These are phyloP conservation scores for Carex pumila DNA, from an alignment of 176 grass and related monocot genomes.

Conservation along the genomic window DNA sequence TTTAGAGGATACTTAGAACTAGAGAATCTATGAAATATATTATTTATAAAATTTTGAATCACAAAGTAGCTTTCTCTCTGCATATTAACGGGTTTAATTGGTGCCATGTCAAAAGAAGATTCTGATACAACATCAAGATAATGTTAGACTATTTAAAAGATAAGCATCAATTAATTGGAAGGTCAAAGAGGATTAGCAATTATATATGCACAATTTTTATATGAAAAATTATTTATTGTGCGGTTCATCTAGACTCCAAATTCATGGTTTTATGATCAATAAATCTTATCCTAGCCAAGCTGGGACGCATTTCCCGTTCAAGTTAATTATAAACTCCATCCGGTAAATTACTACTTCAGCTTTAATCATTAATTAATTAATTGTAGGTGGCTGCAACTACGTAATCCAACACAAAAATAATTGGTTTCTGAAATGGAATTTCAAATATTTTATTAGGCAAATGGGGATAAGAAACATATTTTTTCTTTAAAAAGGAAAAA, in stretches of 20 bases:
- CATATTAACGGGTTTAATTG: conserved; percentile 7
- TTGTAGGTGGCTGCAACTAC: background rate
- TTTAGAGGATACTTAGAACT: background rate
- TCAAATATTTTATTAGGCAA: background rate
- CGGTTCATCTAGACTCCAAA: background rate
- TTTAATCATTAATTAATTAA: background rate
- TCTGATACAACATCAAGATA: conserved; percentile 17
- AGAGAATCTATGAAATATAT: background rate
- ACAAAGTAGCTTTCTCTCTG: background rate
- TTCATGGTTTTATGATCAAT: background rate
- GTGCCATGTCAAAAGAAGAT: conserved; percentile 22
- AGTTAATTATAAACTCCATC: background rate
- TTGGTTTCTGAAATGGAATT: background rate
- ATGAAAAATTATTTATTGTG: background rate
- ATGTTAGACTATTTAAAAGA: conserved; percentile 16
- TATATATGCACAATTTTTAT: background rate
- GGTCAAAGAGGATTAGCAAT: background rate
- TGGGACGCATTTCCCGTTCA: background rate
- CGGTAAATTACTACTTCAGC: background rate
- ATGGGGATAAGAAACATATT: too few relatives aligned
- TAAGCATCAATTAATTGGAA: background rate
- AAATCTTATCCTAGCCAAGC: background rate
- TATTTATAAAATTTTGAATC: conserved; percentile 3
- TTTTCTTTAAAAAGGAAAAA: too few relatives aligned
- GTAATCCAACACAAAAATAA: background rate